phyloP scores from a whole-genome alignment of 2,329 filamentous ascomycete species.

The Ophiostoma himal-ulmi region DNA sequence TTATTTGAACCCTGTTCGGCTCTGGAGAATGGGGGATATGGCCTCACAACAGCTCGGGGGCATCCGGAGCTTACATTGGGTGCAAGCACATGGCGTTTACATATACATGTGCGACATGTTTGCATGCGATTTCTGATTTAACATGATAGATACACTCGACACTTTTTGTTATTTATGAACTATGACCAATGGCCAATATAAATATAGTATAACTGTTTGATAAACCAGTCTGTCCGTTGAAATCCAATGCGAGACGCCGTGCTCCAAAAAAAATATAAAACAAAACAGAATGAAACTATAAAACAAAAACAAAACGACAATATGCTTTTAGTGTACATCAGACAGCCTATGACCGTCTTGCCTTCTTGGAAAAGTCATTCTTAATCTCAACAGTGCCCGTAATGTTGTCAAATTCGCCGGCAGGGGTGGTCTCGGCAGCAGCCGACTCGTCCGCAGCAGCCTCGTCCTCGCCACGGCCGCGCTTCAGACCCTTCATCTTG shows the following conservation, averaged over 20 bases:
- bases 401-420: slow-evolving; percentile 19
- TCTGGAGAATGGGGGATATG: neutral
- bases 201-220: neutral
- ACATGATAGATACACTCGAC: too few relatives aligned
- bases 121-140: neutral
- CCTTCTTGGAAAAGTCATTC: slow-evolving; percentile 36
- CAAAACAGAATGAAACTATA: neutral
- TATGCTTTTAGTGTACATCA: neutral
- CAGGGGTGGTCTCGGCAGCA: slow-evolving; percentile 5
- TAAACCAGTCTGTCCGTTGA: neutral
- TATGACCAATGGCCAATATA: neutral
- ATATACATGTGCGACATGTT: neutral
- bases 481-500: slow-evolving; percentile 99
- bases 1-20: neutral
- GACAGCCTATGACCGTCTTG: slow-evolving; percentile 31
- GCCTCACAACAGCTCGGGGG: neutral
- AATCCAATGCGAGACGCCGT: slow-evolving; percentile 19
- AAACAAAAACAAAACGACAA: slow-evolving; percentile 9
- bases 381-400: slow-evolving; percentile 19
- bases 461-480: slow-evolving; percentile 55
- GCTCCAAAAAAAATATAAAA: slow-evolving; percentile 19
- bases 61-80: neutral
- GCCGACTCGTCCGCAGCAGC: neutral
- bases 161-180: neutral
- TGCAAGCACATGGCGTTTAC: neutral